Base-by-base conservation (phyloP, 257 asterid species). In the Jacaranda mimosifolia region DNA sequence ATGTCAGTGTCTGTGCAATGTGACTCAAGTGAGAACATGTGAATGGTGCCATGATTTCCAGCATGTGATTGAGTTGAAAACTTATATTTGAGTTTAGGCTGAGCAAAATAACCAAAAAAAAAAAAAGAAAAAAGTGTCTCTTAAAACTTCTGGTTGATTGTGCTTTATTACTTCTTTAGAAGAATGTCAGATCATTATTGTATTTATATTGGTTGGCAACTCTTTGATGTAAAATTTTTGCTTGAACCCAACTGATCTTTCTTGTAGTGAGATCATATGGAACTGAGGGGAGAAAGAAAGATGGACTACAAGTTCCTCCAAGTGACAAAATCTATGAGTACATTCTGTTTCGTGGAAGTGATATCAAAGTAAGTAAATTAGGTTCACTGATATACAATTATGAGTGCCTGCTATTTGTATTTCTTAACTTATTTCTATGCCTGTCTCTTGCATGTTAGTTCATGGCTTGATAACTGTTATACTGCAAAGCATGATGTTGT, bases 271-370 rank as follows among this genome's bases (percentile, higher is more conserved):
- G 88, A 79, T 91, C 98, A 46, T 91, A 67, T 76, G 97, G 98
- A 70, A 91, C 98, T 14, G 97, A 93, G 77, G 97, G 97, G 71
- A 89, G 98, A 70, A 89, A 77, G 81, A 84, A 78, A 81, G 81
- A 86, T 56, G 94, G 97, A 58, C 94, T 85, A 4, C 92, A 91
- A 84, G 86, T 93, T 83, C 91, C 92, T 63, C 90, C 96, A 32
- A 85, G 85, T 52, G 92, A 93, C 83, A 88, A 79, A 79, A 83
- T 93, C 70, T 93, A 86, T 77, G 94, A 89, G 63, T 93, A 81
- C 85, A 93, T 93, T 75, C 84, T 91, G 86, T 93, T 93, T 80
- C 91, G 98, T 70, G 98, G 96, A 51, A 85, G 87, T 77, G 96
- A 93, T 83, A 91, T 93, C 45, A 93, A 89, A 88, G 98, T 93